Conservation (phyloP, 805 yeast species). For the Sugiyamaella lignohabitans region DNA sequence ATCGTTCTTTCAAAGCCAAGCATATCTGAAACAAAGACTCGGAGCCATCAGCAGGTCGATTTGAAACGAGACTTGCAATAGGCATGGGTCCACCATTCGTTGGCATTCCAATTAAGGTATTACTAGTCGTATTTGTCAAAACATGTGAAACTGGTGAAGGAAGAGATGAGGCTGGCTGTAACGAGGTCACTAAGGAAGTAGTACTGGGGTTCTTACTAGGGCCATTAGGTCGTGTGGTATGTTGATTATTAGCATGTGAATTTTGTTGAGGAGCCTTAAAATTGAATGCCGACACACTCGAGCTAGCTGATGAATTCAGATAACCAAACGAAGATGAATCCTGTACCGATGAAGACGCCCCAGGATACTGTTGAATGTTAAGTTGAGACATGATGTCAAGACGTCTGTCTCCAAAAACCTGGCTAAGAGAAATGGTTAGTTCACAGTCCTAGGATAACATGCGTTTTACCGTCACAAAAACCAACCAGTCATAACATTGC, state of each 20-base stretch:
- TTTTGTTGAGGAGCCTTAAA: background rate
- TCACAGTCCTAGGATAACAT: too few species aligned
- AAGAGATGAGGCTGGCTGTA: background rate
- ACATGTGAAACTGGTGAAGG: background rate
- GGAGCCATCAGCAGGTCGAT: conserved; percentile 18
- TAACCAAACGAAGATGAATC: background rate
- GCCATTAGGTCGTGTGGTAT: background rate
- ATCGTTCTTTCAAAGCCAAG: conserved; percentile 19
- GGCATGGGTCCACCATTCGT: conserved; percentile 5
- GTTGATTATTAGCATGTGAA: too few species aligned
- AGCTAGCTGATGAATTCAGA: background rate
- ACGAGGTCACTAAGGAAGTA: conserved; percentile 3
- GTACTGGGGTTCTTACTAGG: conserved; percentile 4
- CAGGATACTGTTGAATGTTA: background rate
- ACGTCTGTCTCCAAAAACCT: too few species aligned
- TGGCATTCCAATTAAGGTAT: too few species aligned
- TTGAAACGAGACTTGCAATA: conserved; percentile 12
- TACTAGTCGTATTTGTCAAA: background rate
- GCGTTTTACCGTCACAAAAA: too few species aligned
- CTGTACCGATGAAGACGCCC: too few species aligned
- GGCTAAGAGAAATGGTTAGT: too few species aligned
- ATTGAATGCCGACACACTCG: background rate
- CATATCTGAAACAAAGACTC: conserved; percentile 26
- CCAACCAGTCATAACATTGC: too few species aligned
- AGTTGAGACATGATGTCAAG: background rate